These are phyloP conservation scores for Cardamine resedifolia DNA, from an alignment of 345 rosid species.

Conservation along the genomic window DNA sequence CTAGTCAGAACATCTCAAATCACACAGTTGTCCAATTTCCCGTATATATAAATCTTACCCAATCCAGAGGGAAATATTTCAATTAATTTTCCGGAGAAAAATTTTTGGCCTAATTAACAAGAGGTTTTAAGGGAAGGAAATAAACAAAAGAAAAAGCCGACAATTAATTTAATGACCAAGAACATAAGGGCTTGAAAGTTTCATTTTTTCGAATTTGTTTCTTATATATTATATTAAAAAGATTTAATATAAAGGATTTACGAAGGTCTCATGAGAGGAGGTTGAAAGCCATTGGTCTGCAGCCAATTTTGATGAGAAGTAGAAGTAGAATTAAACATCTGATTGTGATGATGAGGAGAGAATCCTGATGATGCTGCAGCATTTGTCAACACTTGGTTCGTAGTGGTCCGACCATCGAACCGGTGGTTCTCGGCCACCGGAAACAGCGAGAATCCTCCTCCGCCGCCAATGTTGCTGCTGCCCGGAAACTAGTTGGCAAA, in stretches of 20 bases:
- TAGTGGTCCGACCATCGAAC: slow-evolving; percentile 41
- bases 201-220: not conserved
- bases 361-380: slow-evolving; percentile 99
- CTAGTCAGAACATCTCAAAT: slow-evolving; percentile 43
- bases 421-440: slow-evolving; percentile 43
- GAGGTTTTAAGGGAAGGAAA: slow-evolving; percentile 4
- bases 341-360: slow-evolving; percentile 59
- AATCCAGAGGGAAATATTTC: not conserved
- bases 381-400: slow-evolving; percentile 57
- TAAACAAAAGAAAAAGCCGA: slow-evolving; percentile 4
- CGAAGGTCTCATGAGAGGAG: slow-evolving; percentile 43
- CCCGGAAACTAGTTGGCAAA: slow-evolving; percentile 44
- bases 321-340: slow-evolving; percentile 33
- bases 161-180: slow-evolving; percentile 15
- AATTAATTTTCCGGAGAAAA: not conserved
- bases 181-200: not conserved
- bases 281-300: slow-evolving; percentile 40
- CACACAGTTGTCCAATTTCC: slow-evolving; percentile 34
- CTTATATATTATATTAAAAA: not conserved
- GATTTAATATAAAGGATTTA: slow-evolving; percentile 6
- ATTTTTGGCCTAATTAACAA: slow-evolving; percentile 4
- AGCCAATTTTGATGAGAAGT: slow-evolving; percentile 41
- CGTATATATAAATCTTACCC: not conserved
- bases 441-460: slow-evolving; percentile 66
- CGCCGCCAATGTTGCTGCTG: slow-evolving; percentile 58